These are phyloP conservation scores for Penicillium egyptiacum DNA, from an alignment of 495 filamentous ascomycete genomes.

Conservation along the genomic window DNA sequence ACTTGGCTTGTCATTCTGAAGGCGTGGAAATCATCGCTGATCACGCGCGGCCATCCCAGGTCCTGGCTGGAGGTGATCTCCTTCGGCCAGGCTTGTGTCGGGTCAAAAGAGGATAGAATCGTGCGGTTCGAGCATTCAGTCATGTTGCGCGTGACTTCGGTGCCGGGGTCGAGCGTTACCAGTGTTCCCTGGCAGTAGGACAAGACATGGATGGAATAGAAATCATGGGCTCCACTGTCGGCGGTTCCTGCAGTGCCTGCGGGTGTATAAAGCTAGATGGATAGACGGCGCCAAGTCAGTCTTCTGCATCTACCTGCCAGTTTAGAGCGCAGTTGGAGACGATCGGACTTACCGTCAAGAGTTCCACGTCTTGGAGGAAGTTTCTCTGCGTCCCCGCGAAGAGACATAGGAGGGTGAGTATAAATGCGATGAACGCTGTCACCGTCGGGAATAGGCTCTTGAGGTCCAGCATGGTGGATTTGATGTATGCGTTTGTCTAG, in stretches of 20 bases:
- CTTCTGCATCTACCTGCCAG: background rate
- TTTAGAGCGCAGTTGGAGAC: background rate
- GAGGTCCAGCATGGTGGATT: slow-evolving; percentile 11
- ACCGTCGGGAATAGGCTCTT: slow-evolving; percentile 28
- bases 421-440: slow-evolving; percentile 57
- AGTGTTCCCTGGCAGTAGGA: slow-evolving; percentile 67
- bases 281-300: background rate
- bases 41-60: slow-evolving; percentile 61
- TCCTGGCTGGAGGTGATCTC: slow-evolving; percentile 56
- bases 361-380: slow-evolving; percentile 61
- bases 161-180: slow-evolving; percentile 27
- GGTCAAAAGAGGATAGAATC: slow-evolving; percentile 57
- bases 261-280: slow-evolving; percentile 36
- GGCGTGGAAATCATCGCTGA: slow-evolving; percentile 59
- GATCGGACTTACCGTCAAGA: slow-evolving; percentile 60
- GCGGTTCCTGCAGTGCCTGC: slow-evolving; percentile 49
- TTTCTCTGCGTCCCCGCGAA: slow-evolving; percentile 64
- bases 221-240: slow-evolving; percentile 62
- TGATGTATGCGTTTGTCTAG: background rate
- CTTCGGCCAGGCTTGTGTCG: slow-evolving; percentile 52
- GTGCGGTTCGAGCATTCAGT: slow-evolving; percentile 62
- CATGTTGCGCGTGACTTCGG: slow-evolving; percentile 51
- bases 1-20: slow-evolving; percentile 48
- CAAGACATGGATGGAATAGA: slow-evolving; percentile 72
- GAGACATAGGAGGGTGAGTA: slow-evolving; percentile 67